Base-by-base conservation (phyloP, 768 basidiomycete species). In the Suillus alpinus region DNA sequence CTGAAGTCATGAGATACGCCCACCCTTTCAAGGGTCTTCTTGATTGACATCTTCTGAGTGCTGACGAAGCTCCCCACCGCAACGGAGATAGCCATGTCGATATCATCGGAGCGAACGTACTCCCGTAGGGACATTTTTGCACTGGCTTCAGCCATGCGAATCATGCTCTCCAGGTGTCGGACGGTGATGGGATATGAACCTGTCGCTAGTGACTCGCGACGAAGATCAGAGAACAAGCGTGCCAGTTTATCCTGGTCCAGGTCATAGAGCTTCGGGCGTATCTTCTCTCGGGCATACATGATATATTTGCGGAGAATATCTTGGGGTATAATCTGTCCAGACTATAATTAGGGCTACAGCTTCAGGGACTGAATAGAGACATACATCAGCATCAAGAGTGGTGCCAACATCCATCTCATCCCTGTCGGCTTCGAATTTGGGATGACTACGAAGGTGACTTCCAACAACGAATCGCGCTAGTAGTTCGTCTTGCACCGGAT, bases 181-280 rank as follows among this genome's bases (percentile, higher is more conserved):
- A 98, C 91, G 9, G 97, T 99, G 72, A 99, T 97, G 2, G 97
- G 97, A 77, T 93, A 97, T 23, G 96, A 98, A n/a, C 96, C 96
- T 2, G 97, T 99, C 20, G 94, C 94, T 67, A 94, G 80, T 5
- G 96, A 98, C 72, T 99, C 97, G 63, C 95, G 89, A 39, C 97
- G 89, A 34, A 99, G 82, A 73, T 99, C 97, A 23, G 93, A 89
- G 73, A 97, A 99, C 46, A 99, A 84, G n/a, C 88, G 83, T 6
- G 95, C 81, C 26, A 98, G 83, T 77, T 98, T 98, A 70, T 98
- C 94, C 70, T 94, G 92, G 73, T 99, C 97, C 66, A 98, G 81
- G 67, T 98, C 92, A 69, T 92, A 92, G 57, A 99, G 80, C 75
- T 98, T 96, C 2, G 97, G 97, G 65, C 84, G 82, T 63, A 98